phyloP scores from a whole-genome alignment of 2,329 filamentous ascomycete species.

The Alternaria triticina region DNA sequence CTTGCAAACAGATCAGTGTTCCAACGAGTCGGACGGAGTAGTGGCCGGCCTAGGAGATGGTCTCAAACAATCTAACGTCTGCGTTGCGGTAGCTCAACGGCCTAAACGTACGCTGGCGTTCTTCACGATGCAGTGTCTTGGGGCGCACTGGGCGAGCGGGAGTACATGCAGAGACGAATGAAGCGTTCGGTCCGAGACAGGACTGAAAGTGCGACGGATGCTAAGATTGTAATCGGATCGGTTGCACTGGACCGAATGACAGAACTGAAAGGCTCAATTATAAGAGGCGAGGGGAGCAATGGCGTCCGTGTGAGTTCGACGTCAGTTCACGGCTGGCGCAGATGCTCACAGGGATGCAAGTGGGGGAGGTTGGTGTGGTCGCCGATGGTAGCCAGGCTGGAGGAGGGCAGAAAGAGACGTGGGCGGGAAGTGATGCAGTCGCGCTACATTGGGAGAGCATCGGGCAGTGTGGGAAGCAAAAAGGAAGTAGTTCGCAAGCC shows the following conservation, averaged over 20 bases:
- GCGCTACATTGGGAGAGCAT: slow-evolving; percentile 41
- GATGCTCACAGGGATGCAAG: slow-evolving; percentile 2
- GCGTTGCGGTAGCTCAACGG: slow-evolving; percentile 40
- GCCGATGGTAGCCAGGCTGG: slow-evolving; percentile 27
- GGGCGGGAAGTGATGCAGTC: slow-evolving; percentile 29
- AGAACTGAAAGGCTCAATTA: slow-evolving; percentile 28
- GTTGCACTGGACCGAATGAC: slow-evolving; percentile 28
- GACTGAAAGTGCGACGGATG: slow-evolving; percentile 43
- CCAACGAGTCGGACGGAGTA: slow-evolving; percentile 35
- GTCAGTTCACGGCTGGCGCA: slow-evolving; percentile 25
- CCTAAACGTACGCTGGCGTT: slow-evolving; percentile 38
- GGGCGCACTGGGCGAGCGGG: slow-evolving; percentile 38
- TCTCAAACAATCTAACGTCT: slow-evolving; percentile 46
- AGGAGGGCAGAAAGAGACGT: slow-evolving; percentile 20
- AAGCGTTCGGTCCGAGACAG: slow-evolving; percentile 46
- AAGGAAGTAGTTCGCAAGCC: slow-evolving; percentile 40
- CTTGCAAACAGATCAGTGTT: slow-evolving; percentile 42
- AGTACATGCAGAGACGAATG: slow-evolving; percentile 41
- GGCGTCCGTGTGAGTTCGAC: slow-evolving; percentile 26
- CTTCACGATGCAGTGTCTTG: slow-evolving; percentile 32
- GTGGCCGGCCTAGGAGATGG: slow-evolving; percentile 35
- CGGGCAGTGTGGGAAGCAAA: slow-evolving; percentile 35
- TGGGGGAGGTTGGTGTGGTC: slow-evolving; percentile 33
- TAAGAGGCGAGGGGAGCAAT: slow-evolving; percentile 20
- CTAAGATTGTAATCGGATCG: slow-evolving; percentile 39